These are phyloP conservation scores for Laguncularia racemosa DNA, from an alignment of 345 rosid genomes.

Conservation along the genomic window DNA sequence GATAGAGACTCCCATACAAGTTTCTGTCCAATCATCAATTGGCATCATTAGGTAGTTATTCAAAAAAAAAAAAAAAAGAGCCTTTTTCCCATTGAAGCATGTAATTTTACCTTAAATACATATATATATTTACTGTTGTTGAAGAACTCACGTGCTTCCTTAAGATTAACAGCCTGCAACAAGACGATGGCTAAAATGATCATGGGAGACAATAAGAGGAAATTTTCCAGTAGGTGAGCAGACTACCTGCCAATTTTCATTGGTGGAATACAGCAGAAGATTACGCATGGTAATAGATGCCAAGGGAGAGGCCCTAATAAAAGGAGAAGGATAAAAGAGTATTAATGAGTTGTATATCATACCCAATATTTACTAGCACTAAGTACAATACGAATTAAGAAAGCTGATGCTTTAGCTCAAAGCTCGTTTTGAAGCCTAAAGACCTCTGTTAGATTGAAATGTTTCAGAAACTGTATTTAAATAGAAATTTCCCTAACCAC, in stretches of 20 bases:
- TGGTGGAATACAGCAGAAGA: constrained; percentile 73
- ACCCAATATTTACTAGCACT: no score
- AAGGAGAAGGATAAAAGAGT: constrained; percentile 10
- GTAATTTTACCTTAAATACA: constrained; percentile 69
- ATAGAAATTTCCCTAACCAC: no score
- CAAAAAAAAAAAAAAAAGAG: background rate
- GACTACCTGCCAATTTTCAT: constrained; percentile 93
- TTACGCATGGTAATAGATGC: constrained; percentile 89
- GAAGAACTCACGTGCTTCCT: constrained; percentile 94
- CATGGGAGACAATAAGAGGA: constrained; percentile 5
- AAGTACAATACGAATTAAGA: no score
- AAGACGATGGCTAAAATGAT: constrained; percentile 7
- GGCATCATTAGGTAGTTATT: constrained; percentile 20
- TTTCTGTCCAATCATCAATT: constrained; percentile 53
- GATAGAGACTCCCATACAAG: constrained; percentile 98
- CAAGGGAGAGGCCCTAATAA: constrained; percentile 82
- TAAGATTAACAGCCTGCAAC: constrained; percentile 81
- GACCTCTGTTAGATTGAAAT: no score
- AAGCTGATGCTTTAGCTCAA: no score
- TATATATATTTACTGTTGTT: constrained; percentile 68
- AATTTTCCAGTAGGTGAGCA: constrained; percentile 1
- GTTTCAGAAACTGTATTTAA: no score
- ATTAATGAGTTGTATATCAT: background rate
- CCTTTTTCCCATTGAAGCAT: background rate
- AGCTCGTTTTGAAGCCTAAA: no score